Base-by-base conservation (phyloP, 2,329 filamentous ascomycete species). In the Fusarium annulatum region DNA sequence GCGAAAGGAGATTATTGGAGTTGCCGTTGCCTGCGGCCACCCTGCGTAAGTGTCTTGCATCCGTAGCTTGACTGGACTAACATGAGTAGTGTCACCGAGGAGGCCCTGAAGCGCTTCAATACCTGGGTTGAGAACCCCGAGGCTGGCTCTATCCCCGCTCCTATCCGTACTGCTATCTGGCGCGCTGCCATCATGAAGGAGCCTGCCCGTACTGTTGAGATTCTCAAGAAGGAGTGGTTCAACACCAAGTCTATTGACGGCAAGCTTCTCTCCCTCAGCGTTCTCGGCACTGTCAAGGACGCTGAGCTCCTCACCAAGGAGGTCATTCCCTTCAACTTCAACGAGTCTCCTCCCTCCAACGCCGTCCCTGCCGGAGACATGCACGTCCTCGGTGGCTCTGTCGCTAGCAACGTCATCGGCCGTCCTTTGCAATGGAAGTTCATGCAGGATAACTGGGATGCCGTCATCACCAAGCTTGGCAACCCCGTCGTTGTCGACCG, bases 401-500 rank as follows among this genome's bases (percentile, higher is more conserved):
- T 99, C 34, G 90, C 93, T 8, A 87, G 85, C 72, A 98, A 98
- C 84, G 86, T 90, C 14, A 88, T 90, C 69, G 92, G 91, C 7
- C 92, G 95, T n/a, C 84, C 87, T 49, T 85, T 92, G 49, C 89
- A 97, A 65, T 99, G 96, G 96, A 86, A 92, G 60, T 97, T 93
- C 83, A 89, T 98, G 79, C 94, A 95, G 84, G 86, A 89, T 48
- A 92, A 97, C 84, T 99, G 96, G 93, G 87, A 90, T 36, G 86
- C 88, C 41, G 88, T 97, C 49, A 88, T 91, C 59, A 85, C 89
- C 68, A 93, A 92, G 81, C 87, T 98, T 61, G 91, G 80, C 46
- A 98, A 98, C 84, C 93, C 94, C 72, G 92, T 98, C 36, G 90
- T 98, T 7, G 86, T 98, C 21, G 96, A 99, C 84, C 91, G 96